Conservation (phyloP, 2,329 filamentous ascomycete species). For the Trichocomaceae sp. region DNA sequence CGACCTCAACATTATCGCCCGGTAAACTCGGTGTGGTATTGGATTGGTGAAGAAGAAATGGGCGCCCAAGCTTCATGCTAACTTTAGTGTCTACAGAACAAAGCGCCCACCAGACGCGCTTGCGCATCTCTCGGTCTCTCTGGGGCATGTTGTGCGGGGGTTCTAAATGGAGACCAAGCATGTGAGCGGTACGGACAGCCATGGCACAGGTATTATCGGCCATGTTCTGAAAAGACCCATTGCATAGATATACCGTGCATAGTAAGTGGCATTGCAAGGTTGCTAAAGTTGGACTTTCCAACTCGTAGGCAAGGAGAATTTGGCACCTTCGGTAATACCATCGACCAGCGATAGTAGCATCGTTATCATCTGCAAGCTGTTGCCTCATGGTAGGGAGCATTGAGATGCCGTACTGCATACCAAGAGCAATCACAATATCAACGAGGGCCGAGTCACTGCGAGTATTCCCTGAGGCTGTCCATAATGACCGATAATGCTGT, state of each 20-base stretch:
- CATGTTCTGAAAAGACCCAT: constrained; percentile 46
- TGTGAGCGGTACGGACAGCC: constrained; percentile 42
- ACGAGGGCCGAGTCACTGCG: constrained; percentile 45
- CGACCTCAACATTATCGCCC: constrained; percentile 28
- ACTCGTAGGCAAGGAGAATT: constrained; percentile 37
- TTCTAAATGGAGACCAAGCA: constrained; percentile 45
- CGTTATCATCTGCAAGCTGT: constrained; percentile 21
- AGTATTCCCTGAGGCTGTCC: constrained; percentile 21
- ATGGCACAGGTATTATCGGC: constrained; percentile 36
- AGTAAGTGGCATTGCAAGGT: constrained; percentile 47
- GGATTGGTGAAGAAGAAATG: constrained; percentile 31
- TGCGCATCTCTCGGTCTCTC: constrained; percentile 41
- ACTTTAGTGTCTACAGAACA: constrained; percentile 45
- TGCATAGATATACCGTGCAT: constrained; percentile 42
- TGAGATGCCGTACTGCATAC: constrained; percentile 43
- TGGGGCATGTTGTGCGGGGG: constrained; percentile 31
- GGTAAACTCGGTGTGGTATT: constrained; percentile 35
- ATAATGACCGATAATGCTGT: constrained; percentile 40
- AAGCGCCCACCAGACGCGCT: constrained; percentile 49
- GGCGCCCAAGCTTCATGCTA: constrained; percentile 44
- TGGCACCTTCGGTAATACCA: constrained; percentile 46
- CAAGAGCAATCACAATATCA: constrained; percentile 48
- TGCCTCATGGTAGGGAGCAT: constrained; percentile 1
- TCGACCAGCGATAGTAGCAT: constrained; percentile 40
- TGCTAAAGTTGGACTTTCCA: constrained; percentile 44